Conservation (phyloP, 768 basidiomycete genomes). For the Collybia sp. region DNA sequence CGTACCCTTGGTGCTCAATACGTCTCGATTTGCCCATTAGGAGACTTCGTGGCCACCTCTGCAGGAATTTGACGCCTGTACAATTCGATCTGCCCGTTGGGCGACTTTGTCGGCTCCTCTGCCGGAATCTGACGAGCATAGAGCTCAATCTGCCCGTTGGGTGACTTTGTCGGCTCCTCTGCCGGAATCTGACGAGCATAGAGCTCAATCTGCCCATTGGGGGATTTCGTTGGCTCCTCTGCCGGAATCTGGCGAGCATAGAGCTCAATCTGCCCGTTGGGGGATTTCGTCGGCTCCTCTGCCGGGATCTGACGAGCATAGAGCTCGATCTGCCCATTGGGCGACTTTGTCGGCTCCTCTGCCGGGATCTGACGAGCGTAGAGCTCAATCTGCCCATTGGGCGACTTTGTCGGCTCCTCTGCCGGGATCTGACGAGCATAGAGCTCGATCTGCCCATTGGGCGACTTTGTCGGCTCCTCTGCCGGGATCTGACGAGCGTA, state of each 20-base stretch:
- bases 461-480: slow-evolving; percentile 14
- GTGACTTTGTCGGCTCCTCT: slow-evolving; percentile 15
- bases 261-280: slow-evolving; percentile 20
- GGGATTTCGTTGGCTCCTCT: slow-evolving; percentile 20
- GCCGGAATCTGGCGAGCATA: slow-evolving; percentile 23
- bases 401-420: slow-evolving; percentile 15
- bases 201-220: slow-evolving; percentile 19
- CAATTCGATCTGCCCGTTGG: slow-evolving; percentile 18
- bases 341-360: slow-evolving; percentile 27
- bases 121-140: slow-evolving; percentile 18
- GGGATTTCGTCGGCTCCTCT: slow-evolving; percentile 19
- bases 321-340: slow-evolving; percentile 23
- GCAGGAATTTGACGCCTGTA: slow-evolving; percentile 23
- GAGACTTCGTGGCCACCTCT: slow-evolving; percentile 15
- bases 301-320: slow-evolving; percentile 16
- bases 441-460: slow-evolving; percentile 12
- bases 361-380: slow-evolving; percentile 16
- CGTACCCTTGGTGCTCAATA: slow-evolving; percentile 1
- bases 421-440: slow-evolving; percentile 23
- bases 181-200: slow-evolving; percentile 19
- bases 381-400: slow-evolving; percentile 5
- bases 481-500: slow-evolving; percentile 19
- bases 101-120: slow-evolving; percentile 16
- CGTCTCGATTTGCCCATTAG: slow-evolving; percentile 8
- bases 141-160: slow-evolving; percentile 8